A percentile compares a stretch with the other conserved stretches of the same genome.
These are phyloP conservation scores for Elsinoe perseae DNA, from an alignment of 2,329 filamentous ascomycete genomes.

Conservation along the genomic window DNA sequence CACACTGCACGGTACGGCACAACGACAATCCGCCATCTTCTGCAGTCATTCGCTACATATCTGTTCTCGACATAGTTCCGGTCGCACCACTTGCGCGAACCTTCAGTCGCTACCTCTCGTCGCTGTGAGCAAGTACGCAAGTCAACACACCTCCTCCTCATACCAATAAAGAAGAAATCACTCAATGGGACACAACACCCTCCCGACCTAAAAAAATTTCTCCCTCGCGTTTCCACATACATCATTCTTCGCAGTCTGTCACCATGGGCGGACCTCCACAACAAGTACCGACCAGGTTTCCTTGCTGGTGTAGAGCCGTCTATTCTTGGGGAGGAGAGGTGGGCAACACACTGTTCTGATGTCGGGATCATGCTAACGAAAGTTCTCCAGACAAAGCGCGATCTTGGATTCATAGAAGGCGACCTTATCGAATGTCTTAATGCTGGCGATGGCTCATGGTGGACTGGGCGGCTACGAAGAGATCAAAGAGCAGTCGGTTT, in stretches of 20 bases:
- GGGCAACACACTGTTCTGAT: not conserved
- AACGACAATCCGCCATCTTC: slow-evolving; percentile 5
- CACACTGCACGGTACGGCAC: slow-evolving; percentile 2
- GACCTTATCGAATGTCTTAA: slow-evolving; percentile 98
- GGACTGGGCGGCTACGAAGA: slow-evolving; percentile 84
- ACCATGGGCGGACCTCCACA: slow-evolving; percentile 19
- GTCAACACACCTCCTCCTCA: not conserved
- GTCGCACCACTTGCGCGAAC: not conserved
- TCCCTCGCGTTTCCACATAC: not conserved
- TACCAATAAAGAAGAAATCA: slow-evolving; percentile 1
- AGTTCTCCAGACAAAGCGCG: slow-evolving; percentile 62
- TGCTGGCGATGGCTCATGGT: slow-evolving; percentile 95
- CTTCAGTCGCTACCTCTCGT: not conserved
- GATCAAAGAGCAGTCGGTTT: slow-evolving; percentile 85
- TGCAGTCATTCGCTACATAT: slow-evolving; percentile 9
- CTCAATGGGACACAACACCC: not conserved
- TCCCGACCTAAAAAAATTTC: not conserved
- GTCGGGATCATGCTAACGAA: slow-evolving; percentile 22
- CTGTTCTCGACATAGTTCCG: slow-evolving; percentile 1
- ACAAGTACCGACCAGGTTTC: slow-evolving; percentile 29
- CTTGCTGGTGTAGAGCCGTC: slow-evolving; percentile 36
- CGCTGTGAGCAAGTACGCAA: not conserved
- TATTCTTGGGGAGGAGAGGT: slow-evolving; percentile 36
- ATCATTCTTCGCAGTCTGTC: not conserved
- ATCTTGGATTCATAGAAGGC: slow-evolving; percentile 93